Base-by-base conservation (phyloP, 2,329 filamentous ascomycete species). In the Achaetomium macrosporum region DNA sequence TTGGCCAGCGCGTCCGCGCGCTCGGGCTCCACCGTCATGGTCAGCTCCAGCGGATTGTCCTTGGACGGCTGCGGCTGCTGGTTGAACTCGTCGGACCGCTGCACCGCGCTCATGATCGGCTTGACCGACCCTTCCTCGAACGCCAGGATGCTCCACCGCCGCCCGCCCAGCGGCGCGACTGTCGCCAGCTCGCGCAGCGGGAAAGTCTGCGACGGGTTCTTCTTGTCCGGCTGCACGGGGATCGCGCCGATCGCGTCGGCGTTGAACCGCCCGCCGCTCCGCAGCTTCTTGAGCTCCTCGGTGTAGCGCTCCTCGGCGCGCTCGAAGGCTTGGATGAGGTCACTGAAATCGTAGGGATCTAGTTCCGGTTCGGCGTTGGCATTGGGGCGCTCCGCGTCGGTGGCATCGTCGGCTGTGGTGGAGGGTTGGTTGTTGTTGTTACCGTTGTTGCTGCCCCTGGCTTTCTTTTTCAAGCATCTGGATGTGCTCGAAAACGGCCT, bases 21-120 rank as follows among this genome's bases (percentile, higher is more conserved):
- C 69, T 79, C 77, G 30, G 72, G 67, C 71, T 82, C 78, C 50
- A 81, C 67, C 62, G 73, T 73, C 56, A 83, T 71, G 29, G 77
- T 62, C 53, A 83, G 73, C 70, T 82, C 79, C 19, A 82, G 74
- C 66, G 79, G 77, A 66, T 82, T 82, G 65, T 82, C 79, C 42
- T 76, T 71, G 64, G 73, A 73, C 17, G 71, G 71, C 73, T 82
- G 80, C 43, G 79, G 78, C 72, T 81, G 78, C 73, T 82, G 78
- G 71, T 82, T 82, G 68, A 78, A 81, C 60, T 77, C 72, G n/a
- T 65, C 62, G 61, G 71, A 75, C 30, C 66, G 61, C 68, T 81
- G 77, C 47, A 82, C 70, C 31, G 78, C 78, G 62, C 71, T 74
- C 72, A 79, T 75, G 68, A 82, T 75, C 60, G 76, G 71, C 70